Conservation (phyloP, 768 basidiomycete genomes). For the Termitomyces sp. region DNA sequence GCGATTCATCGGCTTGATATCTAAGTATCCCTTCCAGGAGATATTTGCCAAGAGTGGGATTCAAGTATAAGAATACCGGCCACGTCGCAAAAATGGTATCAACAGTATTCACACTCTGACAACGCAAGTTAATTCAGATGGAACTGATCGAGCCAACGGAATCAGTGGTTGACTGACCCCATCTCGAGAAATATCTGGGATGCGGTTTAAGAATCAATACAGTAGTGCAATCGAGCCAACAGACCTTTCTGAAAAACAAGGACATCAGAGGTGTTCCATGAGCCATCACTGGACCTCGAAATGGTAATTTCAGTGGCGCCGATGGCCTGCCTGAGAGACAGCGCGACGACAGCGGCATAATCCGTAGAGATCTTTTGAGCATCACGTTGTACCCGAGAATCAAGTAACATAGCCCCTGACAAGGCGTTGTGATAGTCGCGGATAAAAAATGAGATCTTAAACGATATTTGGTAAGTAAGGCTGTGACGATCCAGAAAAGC, state of each 20-base stretch:
- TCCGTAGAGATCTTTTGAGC: conserved; percentile 44
- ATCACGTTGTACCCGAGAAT: conserved; percentile 41
- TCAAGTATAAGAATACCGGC: conserved; percentile 51
- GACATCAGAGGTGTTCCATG: conserved; percentile 48
- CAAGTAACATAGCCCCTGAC: conserved; percentile 40
- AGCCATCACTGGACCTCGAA: conserved; percentile 41
- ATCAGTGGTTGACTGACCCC: conserved; percentile 35
- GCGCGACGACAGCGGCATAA: conserved; percentile 49
- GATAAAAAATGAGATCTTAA: conserved; percentile 38
- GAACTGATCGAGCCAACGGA: neutral
- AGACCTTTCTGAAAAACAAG: conserved; percentile 57
- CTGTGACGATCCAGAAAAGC: neutral
- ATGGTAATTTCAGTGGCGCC: conserved; percentile 54
- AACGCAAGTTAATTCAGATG: neutral
- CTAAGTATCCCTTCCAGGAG: conserved; percentile 58
- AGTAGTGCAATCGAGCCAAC: neutral
- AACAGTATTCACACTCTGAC: conserved; percentile 45
- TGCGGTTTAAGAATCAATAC: neutral
- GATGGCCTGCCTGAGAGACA: conserved; percentile 53
- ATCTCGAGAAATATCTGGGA: conserved; percentile 54
- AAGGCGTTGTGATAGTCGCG: conserved; percentile 43
- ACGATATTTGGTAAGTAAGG: neutral
- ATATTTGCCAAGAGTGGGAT: conserved; percentile 52
- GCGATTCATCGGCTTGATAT: conserved; percentile 62
- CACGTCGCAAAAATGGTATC: conserved; percentile 51